phyloP scores from a whole-genome alignment of 2,329 filamentous ascomycete genomes.

The Ophiosphaerella korrae region DNA sequence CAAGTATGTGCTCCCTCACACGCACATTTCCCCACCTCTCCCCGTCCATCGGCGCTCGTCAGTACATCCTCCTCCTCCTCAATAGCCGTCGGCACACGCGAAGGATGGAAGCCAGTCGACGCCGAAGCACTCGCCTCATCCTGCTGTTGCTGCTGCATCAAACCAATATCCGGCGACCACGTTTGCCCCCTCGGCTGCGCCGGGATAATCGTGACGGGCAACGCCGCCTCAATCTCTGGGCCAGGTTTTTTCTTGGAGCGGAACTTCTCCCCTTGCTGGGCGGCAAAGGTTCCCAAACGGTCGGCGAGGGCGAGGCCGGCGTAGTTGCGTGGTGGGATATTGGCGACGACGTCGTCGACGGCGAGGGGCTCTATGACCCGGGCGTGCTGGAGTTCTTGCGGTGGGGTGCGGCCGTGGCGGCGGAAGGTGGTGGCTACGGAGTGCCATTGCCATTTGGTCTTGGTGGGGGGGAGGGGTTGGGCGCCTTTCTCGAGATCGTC shows the following conservation, averaged over 20 bases:
- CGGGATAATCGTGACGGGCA: constrained; percentile 66
- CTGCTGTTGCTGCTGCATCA: constrained; percentile 25
- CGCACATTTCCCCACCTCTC: too few relatives aligned
- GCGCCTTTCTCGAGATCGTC: constrained; percentile 42
- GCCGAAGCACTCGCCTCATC: constrained; percentile 19
- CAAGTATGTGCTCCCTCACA: constrained; percentile 14
- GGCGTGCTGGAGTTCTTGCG: constrained; percentile 64
- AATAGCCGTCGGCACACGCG: constrained; percentile 23
- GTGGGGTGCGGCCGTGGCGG: constrained; percentile 62
- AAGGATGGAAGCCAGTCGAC: constrained; percentile 18
- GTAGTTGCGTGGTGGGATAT: constrained; percentile 50
- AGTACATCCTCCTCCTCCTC: constrained; percentile 16
- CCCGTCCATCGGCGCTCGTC: constrained; percentile 10
- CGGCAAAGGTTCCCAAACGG: constrained; percentile 55
- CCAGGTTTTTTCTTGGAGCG: constrained; percentile 45
- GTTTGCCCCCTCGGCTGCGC: constrained; percentile 61
- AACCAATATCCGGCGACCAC: constrained; percentile 56
- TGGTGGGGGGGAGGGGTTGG: constrained; percentile 13
- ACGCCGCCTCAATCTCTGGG: constrained; percentile 45
- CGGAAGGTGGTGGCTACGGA: constrained; percentile 63
- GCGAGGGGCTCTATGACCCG: constrained; percentile 54
- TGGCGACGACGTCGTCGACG: constrained; percentile 42
- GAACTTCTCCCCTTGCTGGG: constrained; percentile 54
- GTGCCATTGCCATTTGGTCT: constrained; percentile 53
- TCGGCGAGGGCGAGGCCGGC: constrained; percentile 52